phyloP scores from a whole-genome alignment of 1,284 basidiomycete genomes.

The Porodaedalea pini region DNA sequence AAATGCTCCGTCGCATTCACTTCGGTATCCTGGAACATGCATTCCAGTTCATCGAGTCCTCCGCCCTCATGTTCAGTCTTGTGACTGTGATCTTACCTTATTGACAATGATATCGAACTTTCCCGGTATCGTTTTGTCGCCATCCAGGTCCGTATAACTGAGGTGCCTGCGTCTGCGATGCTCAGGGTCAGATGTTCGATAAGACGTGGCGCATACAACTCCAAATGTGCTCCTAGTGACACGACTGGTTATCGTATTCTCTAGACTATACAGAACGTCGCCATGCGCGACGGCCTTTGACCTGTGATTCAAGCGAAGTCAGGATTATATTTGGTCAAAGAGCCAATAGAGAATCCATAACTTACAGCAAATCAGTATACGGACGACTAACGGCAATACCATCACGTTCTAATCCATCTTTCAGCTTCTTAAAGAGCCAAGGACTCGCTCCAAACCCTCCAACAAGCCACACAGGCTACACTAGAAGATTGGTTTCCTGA shows the following conservation, averaged over 20 bases:
- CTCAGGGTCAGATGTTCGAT: slow-evolving; percentile 58
- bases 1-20: not conserved
- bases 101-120: slow-evolving; percentile 58
- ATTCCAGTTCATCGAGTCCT: too few relatives aligned
- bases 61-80: too few relatives aligned
- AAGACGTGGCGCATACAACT: slow-evolving; percentile 66
- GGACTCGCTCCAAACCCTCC: slow-evolving; percentile 77
- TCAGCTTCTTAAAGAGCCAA: slow-evolving; percentile 70
- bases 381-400: slow-evolving; percentile 63
- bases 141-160: slow-evolving; percentile 35
- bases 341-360: not conserved
- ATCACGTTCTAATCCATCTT: slow-evolving; percentile 53
- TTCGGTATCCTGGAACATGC: not conserved
- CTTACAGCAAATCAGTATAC: slow-evolving; percentile 65
- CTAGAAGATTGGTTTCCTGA: not conserved
- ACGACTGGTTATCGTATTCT: slow-evolving; percentile 72
- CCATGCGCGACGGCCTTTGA: slow-evolving; percentile 79
- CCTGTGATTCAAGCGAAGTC: slow-evolving; percentile 33
- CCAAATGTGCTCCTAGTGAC: slow-evolving; percentile 76
- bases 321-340: not conserved
- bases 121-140: slow-evolving; percentile 67
- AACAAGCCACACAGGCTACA: slow-evolving; percentile 71
- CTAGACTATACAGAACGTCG: slow-evolving; percentile 77
- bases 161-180: slow-evolving; percentile 45
- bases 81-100: slow-evolving; percentile 31